Percentiles rank a stretch among this genome's conserved stretches.
These are phyloP conservation scores for Hordeum marinum DNA, from an alignment of 176 grass and related monocot genomes.

Conservation along the genomic window DNA sequence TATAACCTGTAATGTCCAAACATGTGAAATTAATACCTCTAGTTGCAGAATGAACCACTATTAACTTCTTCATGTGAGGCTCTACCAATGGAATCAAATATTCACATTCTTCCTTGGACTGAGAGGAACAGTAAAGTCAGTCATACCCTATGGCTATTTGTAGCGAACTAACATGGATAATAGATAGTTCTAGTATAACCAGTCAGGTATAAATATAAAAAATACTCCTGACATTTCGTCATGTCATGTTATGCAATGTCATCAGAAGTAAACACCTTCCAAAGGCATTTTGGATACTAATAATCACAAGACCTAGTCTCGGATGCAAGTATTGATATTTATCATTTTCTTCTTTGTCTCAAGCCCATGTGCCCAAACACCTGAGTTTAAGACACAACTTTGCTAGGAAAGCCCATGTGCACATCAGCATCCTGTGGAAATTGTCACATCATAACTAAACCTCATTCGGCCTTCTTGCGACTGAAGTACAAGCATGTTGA, in stretches of 20 bases:
- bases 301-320: not conserved
- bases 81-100: slow-evolving; percentile 77
- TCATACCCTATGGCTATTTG: not conserved
- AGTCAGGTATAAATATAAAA: not conserved
- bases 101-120: slow-evolving; percentile 97
- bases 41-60: slow-evolving; percentile 78
- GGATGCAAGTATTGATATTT: no score
- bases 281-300: not conserved
- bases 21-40: slow-evolving; percentile 85
- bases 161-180: not conserved
- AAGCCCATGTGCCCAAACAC: not conserved
- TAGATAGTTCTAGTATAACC: slow-evolving; percentile 2
- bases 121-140: slow-evolving; percentile 25
- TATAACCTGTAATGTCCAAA: slow-evolving; percentile 20
- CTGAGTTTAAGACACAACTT: not conserved
- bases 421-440: no score
- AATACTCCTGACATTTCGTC: not conserved
- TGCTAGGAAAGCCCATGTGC: no score
- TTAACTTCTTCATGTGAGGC: slow-evolving; percentile 83
- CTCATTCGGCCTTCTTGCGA: not conserved
- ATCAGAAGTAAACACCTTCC: not conserved
- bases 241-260: not conserved
- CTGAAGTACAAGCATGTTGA: not conserved
- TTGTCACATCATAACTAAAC: not conserved
- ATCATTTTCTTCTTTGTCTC: not conserved